Percentiles rank a stretch among this genome's conserved stretches.
These are phyloP conservation scores for Pestalotiopsis sp. DNA, from an alignment of 2,329 filamentous ascomycete genomes.

Conservation along the genomic window DNA sequence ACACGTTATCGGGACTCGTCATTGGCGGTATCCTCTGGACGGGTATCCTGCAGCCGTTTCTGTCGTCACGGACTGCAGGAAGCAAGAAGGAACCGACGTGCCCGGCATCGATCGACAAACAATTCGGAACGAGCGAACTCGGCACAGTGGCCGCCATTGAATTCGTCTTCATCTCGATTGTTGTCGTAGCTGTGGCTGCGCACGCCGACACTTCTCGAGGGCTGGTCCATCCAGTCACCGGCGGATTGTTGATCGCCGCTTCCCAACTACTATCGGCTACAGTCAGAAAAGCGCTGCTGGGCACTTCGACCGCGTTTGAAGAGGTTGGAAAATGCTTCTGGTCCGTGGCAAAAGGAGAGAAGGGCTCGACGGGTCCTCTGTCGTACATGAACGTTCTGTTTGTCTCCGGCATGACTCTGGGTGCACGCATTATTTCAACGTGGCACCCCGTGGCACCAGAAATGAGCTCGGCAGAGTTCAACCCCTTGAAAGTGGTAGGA, in stretches of 20 bases:
- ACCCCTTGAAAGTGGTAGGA: conserved; percentile 42
- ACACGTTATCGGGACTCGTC: conserved; percentile 56
- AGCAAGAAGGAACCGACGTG: conserved; percentile 21
- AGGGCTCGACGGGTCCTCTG: conserved; percentile 23
- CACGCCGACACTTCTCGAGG: conserved; percentile 33
- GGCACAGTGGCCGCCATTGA: conserved; percentile 46
- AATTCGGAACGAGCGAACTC: conserved; percentile 41
- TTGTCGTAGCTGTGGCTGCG: conserved; percentile 39
- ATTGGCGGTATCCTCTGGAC: conserved; percentile 59
- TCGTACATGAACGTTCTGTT: conserved; percentile 53
- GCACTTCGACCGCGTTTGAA: conserved; percentile 64
- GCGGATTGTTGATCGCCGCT: conserved; percentile 60
- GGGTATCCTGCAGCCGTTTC: conserved; percentile 41
- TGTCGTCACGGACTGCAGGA: conserved; percentile 25
- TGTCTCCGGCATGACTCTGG: conserved; percentile 51
- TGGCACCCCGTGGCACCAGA: conserved; percentile 28
- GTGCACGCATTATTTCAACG: conserved; percentile 44
- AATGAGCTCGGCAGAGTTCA: conserved; percentile 29
- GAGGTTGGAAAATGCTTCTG: conserved; percentile 60
- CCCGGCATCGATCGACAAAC: conserved; percentile 39
- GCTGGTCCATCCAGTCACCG: conserved; percentile 49
- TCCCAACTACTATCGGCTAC: conserved; percentile 61
- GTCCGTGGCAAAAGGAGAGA: conserved; percentile 31
- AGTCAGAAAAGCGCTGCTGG: conserved; percentile 56
- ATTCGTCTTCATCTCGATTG: conserved; percentile 36